Evolutionary conservation across 177 flowering plant species (phyloP), one percentile per base, ranked within the genome.

Genomic region (Telopea speciosissima): DNA sequence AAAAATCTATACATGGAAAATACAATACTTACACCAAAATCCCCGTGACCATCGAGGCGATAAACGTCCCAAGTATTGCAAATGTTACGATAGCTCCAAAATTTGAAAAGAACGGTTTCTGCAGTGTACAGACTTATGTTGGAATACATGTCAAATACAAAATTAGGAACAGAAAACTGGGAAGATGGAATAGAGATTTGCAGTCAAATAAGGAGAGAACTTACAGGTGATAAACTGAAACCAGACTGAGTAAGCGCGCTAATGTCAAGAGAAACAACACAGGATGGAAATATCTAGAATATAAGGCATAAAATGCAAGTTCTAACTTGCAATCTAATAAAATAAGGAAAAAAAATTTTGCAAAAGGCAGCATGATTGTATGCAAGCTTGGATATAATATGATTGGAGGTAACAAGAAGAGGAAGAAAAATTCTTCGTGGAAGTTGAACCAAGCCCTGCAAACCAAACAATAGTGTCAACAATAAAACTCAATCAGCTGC

Each of bases 61-160:
- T 78, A 76, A 93, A 91, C n/a, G 99, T 96, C 75, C 99, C 98
- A 3, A 89, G 68, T 45, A 96, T 88, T 26, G 99, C 94, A 83
- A 93, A 93, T 17, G 99, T 89, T 71, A 93, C 93, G 60, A 96
- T 96, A 63, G 98, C 99, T 70, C 99, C 99, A 77, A 96, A 96
- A 73, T 93, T 96, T 40, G 97, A 90, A 80, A 96, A 96, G 78
- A 96, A 93, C 0, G 99, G 99, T 82, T 96, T 96, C 98, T 96
- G 90, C 76, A 68, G 65, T 70, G 17, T 24, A 49, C 25, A 65
- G 31, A 49, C 24, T 62, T 26, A 52, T 11, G 33, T 69, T 17
- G 23, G 21, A 42, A 62, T 23, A 23, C 42, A 25, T 8, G 28
- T 16, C 24, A 0, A 36, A 62, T 49, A 49, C 44, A 70, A 66